phyloP scores from a whole-genome alignment of 345 rosid genomes.

The Corymbia maculata region DNA sequence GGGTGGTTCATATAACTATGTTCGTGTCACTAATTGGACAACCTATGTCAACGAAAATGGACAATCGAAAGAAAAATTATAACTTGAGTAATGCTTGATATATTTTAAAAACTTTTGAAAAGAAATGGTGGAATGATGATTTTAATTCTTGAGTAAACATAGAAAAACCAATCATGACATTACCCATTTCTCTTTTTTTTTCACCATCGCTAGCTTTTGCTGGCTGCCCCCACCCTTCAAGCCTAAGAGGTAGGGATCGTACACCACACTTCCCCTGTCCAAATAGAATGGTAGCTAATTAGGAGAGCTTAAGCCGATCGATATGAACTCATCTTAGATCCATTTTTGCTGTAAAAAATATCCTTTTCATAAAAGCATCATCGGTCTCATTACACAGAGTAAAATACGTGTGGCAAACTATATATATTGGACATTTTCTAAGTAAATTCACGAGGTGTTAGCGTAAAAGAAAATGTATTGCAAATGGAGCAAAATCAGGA shows the following conservation, averaged over 20 bases:
- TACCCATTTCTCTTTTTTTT: background rate
- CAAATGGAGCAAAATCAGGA: too few relatives aligned
- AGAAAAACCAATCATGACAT: background rate
- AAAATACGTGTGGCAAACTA: too few relatives aligned
- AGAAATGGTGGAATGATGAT: background rate
- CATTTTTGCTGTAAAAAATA: too few relatives aligned
- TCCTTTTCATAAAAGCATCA: background rate
- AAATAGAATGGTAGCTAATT: background rate
- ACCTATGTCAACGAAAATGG: background rate
- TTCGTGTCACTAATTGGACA: background rate
- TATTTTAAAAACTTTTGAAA: background rate
- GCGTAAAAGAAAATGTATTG: too few relatives aligned
- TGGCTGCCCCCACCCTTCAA: background rate
- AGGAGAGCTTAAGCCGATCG: background rate
- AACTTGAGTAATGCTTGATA: background rate
- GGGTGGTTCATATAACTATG: accelerated
- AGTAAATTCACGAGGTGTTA: too few relatives aligned
- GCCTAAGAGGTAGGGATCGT: too few relatives aligned
- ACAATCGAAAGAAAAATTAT: background rate
- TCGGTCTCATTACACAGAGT: background rate
- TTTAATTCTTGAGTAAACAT: background rate
- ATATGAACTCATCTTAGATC: background rate
- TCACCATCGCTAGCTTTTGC: background rate
- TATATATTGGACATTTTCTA: too few relatives aligned
- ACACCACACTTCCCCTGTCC: background rate